Percentiles rank a stretch among this genome's conserved stretches.
Evolutionary conservation across 805 yeast genomes (phyloP).

Genomic region (Candida rishiriensis): DNA sequence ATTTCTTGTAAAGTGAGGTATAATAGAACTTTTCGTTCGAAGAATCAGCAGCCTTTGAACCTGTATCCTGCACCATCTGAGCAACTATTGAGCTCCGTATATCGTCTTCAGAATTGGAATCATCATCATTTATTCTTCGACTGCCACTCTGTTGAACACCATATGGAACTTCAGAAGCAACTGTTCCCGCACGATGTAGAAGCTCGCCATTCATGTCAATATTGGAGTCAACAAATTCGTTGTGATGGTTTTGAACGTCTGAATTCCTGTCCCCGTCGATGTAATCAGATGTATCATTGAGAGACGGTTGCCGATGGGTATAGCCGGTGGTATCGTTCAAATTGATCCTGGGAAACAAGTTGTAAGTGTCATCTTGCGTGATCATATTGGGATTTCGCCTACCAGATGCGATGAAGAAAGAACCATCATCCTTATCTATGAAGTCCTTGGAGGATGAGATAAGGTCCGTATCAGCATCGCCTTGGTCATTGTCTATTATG

Average conservation of each 20-base stretch:
- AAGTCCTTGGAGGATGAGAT: too few species aligned
- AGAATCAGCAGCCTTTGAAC: not conserved
- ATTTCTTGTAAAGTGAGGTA: constrained; percentile 22
- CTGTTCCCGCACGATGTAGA: too few species aligned
- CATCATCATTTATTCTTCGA: not conserved
- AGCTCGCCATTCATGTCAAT: too few species aligned
- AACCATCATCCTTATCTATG: too few species aligned
- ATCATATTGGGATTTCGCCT: too few species aligned
- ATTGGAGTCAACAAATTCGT: too few species aligned
- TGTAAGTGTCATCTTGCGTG: not conserved
- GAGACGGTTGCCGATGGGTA: not conserved
- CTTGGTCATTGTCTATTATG: too few species aligned
- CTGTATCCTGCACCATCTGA: constrained; percentile 17
- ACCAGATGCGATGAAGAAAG: too few species aligned
- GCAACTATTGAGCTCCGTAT: constrained; percentile 20
- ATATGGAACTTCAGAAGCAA: too few species aligned
- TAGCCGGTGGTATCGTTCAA: not conserved
- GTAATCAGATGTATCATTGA: not conserved
- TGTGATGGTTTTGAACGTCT: too few species aligned
- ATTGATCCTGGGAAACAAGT: not conserved
- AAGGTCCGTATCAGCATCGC: too few species aligned
- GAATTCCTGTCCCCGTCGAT: not conserved
- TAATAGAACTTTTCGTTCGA: constrained; percentile 15
- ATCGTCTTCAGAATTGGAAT: constrained; percentile 4
- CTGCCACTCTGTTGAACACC: not conserved